Percentiles rank a stretch among this genome's conserved stretches.
Conservation (phyloP, 805 yeast species). For the Dipodascus albidus region DNA sequence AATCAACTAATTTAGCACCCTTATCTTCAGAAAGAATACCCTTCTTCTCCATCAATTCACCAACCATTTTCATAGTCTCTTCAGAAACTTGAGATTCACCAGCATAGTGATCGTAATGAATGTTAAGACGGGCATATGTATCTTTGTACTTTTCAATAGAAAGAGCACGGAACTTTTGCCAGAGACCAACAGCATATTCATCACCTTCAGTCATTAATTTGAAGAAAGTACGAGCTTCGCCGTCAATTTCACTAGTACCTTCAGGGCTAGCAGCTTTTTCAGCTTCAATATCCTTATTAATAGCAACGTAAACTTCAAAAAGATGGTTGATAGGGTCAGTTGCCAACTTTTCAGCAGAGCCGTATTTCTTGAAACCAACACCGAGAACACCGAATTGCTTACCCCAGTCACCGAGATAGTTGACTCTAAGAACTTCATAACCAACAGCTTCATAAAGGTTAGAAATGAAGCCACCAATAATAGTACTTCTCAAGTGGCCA, state of each 20-base stretch:
- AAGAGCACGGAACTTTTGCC: slow-evolving; percentile 85
- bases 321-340: slow-evolving; percentile 86
- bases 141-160: slow-evolving; percentile 76
- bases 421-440: slow-evolving; percentile 85
- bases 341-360: slow-evolving; percentile 58
- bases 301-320: slow-evolving; percentile 83
- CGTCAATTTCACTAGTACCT: slow-evolving; percentile 46
- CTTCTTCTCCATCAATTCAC: slow-evolving; percentile 49
- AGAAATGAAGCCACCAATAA: slow-evolving; percentile 90
- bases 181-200: slow-evolving; percentile 57
- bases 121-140: slow-evolving; percentile 88
- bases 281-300: slow-evolving; percentile 63
- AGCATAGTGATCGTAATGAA: slow-evolving; percentile 75
- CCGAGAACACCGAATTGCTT: slow-evolving; percentile 96
- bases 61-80: slow-evolving; percentile 56
- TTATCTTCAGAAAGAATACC: slow-evolving; percentile 72
- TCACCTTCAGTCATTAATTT: slow-evolving; percentile 92
- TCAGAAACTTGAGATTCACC: slow-evolving; percentile 92
- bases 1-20: slow-evolving; percentile 84
- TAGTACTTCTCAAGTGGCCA: slow-evolving; percentile 95
- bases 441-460: slow-evolving; percentile 86
- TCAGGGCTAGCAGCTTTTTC: slow-evolving; percentile 53
- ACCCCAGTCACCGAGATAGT: slow-evolving; percentile 99
- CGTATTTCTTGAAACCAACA: slow-evolving; percentile 81
- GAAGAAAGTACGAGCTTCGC: slow-evolving; percentile 79